These are phyloP conservation scores for Fusarium sp. DNA, from an alignment of 2,329 filamentous ascomycete genomes.

Conservation along the genomic window DNA sequence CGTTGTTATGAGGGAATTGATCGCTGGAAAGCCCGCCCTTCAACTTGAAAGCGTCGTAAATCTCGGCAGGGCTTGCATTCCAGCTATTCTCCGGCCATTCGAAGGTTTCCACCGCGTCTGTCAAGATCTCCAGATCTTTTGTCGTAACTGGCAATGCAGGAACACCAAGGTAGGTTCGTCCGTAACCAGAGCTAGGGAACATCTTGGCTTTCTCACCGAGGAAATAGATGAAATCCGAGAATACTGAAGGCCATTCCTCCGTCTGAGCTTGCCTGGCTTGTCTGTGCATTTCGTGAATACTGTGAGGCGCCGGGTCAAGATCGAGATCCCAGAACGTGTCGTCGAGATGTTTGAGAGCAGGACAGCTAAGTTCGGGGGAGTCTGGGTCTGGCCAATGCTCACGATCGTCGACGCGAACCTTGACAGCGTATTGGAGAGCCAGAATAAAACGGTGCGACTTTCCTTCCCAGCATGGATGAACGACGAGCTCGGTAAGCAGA, in stretches of 20 bases:
- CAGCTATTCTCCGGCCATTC: background rate
- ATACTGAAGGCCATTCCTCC: background rate
- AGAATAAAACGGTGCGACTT: rapidly evolving
- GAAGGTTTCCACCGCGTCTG: background rate
- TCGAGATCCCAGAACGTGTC: too few relatives aligned
- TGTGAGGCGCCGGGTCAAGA: too few relatives aligned
- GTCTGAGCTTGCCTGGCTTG: background rate
- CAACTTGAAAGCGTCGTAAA: background rate
- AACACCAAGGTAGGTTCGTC: background rate
- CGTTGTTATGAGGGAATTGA: background rate
- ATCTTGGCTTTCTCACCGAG: background rate
- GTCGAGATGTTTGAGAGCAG: too few relatives aligned
- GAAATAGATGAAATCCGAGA: background rate
- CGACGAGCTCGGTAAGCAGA: background rate
- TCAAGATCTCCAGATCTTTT: background rate
- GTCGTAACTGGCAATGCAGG: background rate
- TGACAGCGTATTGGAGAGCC: background rate
- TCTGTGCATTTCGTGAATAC: background rate
- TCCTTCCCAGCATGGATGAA: background rate
- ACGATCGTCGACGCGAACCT: background rate
- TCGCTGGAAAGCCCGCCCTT: background rate
- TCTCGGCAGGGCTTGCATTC: background rate
- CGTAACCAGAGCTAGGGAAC: background rate
- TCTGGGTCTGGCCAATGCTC: background rate
- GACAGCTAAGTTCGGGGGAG: too few relatives aligned